phyloP scores from a whole-genome alignment of 1,284 basidiomycete genomes.

The Cutaneotrichosporon sp. region DNA sequence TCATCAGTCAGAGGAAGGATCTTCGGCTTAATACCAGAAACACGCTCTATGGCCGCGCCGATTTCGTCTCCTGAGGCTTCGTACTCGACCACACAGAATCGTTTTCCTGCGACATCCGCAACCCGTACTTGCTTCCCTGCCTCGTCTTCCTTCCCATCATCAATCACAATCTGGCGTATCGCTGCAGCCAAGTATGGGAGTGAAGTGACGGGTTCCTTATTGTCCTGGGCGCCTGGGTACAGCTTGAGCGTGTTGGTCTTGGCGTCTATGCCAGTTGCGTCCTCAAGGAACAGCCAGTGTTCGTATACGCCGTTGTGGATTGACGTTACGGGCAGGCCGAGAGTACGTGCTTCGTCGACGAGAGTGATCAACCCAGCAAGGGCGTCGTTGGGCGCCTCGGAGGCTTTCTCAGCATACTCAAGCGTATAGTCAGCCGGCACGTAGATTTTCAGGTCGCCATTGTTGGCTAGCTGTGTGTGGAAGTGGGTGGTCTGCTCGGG shows the following conservation, averaged over 20 bases:
- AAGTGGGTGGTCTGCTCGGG: neutral
- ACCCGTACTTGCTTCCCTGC: neutral
- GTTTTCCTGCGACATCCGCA: neutral
- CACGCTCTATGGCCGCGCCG: constrained; percentile 1
- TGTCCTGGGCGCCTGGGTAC: constrained; percentile 7
- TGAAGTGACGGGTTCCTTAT: constrained; percentile 1
- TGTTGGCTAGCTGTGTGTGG: constrained; percentile 1
- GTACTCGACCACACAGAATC: constrained; percentile 8
- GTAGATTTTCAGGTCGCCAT: neutral
- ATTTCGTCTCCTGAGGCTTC: constrained; percentile 7
- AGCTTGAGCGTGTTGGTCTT: constrained; percentile 9
- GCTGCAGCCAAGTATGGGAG: constrained; percentile 7
- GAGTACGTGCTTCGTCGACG: neutral
- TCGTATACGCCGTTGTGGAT: constrained; percentile 14
- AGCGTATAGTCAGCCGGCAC: constrained; percentile 15
- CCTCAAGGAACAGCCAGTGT: neutral
- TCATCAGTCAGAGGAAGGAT: constrained; percentile 5
- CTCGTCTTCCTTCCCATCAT: too few species aligned
- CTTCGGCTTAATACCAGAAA: neutral
- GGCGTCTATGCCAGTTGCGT: constrained; percentile 6
- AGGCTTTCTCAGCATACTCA: neutral
- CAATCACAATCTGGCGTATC: constrained; percentile 6
- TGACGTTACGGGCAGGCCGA: constrained; percentile 3
- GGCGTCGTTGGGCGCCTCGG: neutral
- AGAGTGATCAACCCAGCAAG: neutral